A percentile compares a stretch with the other conserved stretches of the same genome.
These are phyloP conservation scores for Wickerhamomyces bisporus DNA, from an alignment of 805 yeast genomes.

Conservation along the genomic window DNA sequence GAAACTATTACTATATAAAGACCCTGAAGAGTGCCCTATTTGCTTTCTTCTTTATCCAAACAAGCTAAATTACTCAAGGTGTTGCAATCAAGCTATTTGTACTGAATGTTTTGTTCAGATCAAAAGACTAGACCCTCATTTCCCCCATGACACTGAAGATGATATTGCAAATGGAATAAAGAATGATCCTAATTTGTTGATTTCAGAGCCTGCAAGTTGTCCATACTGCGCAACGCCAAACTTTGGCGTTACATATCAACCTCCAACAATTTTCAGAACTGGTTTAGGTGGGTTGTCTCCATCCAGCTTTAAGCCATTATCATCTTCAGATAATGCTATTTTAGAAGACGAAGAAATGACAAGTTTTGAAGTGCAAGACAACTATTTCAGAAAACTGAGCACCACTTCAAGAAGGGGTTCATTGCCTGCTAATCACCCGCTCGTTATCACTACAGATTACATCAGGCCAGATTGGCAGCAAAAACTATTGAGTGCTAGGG, in stretches of 20 bases:
- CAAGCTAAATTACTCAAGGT: conserved; percentile 70
- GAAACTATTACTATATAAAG: conserved; percentile 55
- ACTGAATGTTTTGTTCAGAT: conserved; percentile 96
- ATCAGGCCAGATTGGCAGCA: conserved; percentile 93
- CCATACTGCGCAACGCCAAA: conserved; percentile 89
- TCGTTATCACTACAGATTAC: conserved; percentile 71
- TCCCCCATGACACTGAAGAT: conserved; percentile 69
- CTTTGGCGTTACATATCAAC: conserved; percentile 79
- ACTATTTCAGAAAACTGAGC: conserved; percentile 13
- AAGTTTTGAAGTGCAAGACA: conserved; percentile 10
- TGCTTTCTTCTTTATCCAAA: conserved; percentile 86
- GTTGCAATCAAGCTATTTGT: conserved; percentile 92
- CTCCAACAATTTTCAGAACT: conserved; percentile 46
- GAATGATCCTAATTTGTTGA: conserved; percentile 54
- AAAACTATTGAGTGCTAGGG: conserved; percentile 64
- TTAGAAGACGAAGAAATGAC: conserved; percentile 10
- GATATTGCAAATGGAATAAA: conserved; percentile 26
- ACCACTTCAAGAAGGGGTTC: conserved; percentile 40
- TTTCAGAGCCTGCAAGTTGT: conserved; percentile 85
- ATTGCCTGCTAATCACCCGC: conserved; percentile 59
- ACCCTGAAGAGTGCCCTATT: conserved; percentile 85
- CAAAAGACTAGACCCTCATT: conserved; percentile 87
- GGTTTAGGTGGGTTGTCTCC: conserved; percentile 59
- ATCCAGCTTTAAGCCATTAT: conserved; percentile 26
- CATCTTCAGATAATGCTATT: conserved; percentile 6